Conservation (phyloP, 768 basidiomycete species). For the Russula emetica region DNA sequence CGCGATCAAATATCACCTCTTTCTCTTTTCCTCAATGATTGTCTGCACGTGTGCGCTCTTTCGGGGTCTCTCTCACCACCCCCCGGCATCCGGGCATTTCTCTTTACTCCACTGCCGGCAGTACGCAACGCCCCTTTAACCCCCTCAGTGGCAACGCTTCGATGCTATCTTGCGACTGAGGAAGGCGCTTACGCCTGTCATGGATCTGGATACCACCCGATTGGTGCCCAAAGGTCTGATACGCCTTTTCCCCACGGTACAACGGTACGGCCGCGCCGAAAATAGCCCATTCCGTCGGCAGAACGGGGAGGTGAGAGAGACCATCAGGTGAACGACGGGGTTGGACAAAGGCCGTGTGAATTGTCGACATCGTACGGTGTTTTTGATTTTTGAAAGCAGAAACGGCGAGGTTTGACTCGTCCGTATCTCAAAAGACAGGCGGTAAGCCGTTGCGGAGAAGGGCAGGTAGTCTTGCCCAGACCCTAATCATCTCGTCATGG, state of each 20-base stretch:
- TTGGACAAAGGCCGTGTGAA: not conserved
- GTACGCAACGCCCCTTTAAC: constrained; percentile 20
- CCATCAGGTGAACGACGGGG: not conserved
- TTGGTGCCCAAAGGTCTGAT: constrained; percentile 25
- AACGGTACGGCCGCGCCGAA: constrained; percentile 11
- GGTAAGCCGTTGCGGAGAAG: constrained; percentile 27
- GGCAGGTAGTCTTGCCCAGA: not conserved
- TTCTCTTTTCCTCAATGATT: constrained; percentile 1
- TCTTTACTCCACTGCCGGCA: constrained; percentile 8
- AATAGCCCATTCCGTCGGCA: constrained; percentile 16
- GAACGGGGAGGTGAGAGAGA: not conserved
- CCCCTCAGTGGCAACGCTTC: constrained; percentile 20
- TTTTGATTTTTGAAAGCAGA: not conserved
- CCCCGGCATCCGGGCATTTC: constrained; percentile 7
- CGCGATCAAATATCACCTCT: constrained; percentile 18
- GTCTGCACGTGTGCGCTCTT: constrained; percentile 18
- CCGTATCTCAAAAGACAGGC: constrained; percentile 14
- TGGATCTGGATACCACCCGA: constrained; percentile 27
- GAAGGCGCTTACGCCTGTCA: constrained; percentile 23
- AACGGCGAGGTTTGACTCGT: not conserved
- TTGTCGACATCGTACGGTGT: not conserved
- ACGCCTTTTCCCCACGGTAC: constrained; percentile 22
- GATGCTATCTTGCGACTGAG: constrained; percentile 19
- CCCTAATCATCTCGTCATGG: constrained; percentile 15
- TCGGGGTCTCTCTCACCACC: constrained; percentile 16